Evolutionary conservation across 495 filamentous ascomycete species (phyloP).

Genomic region (Penicillium longicatenatum): DNA sequence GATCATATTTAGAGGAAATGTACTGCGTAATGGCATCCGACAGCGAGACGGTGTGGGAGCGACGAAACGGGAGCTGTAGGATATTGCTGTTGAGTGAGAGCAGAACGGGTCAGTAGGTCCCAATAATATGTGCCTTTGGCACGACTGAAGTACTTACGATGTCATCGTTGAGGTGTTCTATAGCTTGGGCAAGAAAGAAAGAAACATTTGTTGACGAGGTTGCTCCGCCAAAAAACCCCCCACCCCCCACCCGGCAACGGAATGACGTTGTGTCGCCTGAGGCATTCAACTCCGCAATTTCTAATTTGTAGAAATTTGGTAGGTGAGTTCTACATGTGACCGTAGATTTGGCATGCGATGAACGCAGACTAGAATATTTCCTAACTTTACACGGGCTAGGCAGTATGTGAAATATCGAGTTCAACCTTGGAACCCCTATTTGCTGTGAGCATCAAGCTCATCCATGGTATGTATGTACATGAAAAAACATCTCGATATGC

Average conservation of each 20-base stretch:
- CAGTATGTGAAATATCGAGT: neutral
- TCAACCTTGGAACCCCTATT: constrained; percentile 35
- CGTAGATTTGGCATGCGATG: neutral
- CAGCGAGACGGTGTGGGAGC: constrained; percentile 73
- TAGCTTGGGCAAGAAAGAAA: constrained; percentile 15
- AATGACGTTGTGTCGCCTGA: constrained; percentile 38
- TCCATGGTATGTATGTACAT: constrained; percentile 32
- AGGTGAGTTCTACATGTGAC: neutral
- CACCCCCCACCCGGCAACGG: constrained; percentile 41
- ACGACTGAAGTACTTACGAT: constrained; percentile 37
- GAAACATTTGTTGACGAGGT: constrained; percentile 42
- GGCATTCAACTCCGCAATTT: constrained; percentile 18
- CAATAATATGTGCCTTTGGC: neutral
- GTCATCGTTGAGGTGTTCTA: constrained; percentile 36
- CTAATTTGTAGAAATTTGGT: too few relatives aligned
- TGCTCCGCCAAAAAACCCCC: constrained; percentile 11
- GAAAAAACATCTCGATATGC: neutral
- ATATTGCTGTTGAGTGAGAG: constrained; percentile 43
- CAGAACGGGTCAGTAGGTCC: neutral
- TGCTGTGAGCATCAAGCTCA: constrained; percentile 26
- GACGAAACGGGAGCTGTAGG: constrained; percentile 80
- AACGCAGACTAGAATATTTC: neutral
- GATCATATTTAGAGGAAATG: constrained; percentile 98
- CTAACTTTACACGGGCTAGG: too few relatives aligned
- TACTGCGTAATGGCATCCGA: constrained; percentile 88